A percentile compares a stretch with the other conserved stretches of the same genome.
Evolutionary conservation across 345 rosid species (phyloP).

Genomic region (Microcos paniculata): DNA sequence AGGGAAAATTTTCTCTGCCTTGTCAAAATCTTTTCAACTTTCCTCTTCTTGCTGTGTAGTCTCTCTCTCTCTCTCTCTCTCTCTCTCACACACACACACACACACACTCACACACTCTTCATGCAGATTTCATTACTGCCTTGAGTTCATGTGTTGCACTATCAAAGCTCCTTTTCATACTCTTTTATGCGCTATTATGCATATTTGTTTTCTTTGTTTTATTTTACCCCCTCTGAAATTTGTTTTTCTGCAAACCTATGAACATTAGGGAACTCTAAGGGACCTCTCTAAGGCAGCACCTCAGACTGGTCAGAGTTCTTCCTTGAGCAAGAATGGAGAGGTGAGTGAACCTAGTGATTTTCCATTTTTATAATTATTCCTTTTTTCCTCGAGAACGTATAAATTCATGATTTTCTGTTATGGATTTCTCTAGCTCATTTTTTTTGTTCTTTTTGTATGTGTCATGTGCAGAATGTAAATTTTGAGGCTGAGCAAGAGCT

Average conservation of each 20-base stretch:
- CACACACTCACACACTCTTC: too few species aligned
- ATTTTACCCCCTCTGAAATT: neutral
- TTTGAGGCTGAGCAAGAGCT: conserved; percentile 39
- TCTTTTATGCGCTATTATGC: neutral
- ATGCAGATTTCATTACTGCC: neutral
- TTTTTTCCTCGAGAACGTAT: neutral
- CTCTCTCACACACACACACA: neutral
- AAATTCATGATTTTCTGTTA: neutral
- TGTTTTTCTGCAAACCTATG: conserved; percentile 14
- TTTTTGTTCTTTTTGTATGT: neutral
- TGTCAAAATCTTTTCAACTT: too few species aligned
- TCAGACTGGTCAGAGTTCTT: conserved; percentile 35
- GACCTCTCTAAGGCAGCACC: conserved; percentile 58
- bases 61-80: neutral
- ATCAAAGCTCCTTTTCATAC: neutral
- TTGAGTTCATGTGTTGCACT: neutral
- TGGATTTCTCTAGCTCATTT: neutral
- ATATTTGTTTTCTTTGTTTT: conserved; percentile 1
- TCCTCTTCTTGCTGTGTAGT: too few species aligned
- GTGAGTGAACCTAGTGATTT: conserved; percentile 25
- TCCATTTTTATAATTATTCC: neutral
- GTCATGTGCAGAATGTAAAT: conserved; percentile 37
- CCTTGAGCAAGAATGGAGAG: conserved; percentile 35
- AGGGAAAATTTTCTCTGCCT: neutral
- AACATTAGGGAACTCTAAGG: conserved; percentile 54